Evolutionary conservation across 352 stramenopile species (phyloP).

Genomic region (Poterioochromonas sp.): DNA sequence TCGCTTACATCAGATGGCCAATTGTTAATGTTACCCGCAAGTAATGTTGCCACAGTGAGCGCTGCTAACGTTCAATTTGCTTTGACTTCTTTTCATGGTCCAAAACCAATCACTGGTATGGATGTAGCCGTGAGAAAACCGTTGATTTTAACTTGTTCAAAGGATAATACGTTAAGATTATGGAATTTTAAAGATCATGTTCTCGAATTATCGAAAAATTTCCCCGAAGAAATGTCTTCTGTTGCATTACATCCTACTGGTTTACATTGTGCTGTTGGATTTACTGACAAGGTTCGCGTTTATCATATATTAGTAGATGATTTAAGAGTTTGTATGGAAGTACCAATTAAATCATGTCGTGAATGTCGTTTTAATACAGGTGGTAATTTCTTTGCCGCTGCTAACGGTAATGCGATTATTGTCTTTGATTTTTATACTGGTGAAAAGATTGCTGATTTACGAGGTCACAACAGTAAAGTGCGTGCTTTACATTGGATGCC

Average conservation of each 20-base stretch:
- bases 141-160: slow-evolving; percentile 70
- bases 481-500: slow-evolving; percentile 70
- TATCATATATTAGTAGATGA: slow-evolving; percentile 89
- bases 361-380: slow-evolving; percentile 79
- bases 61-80: slow-evolving; percentile 32
- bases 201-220: slow-evolving; percentile 76
- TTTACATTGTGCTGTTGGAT: slow-evolving; percentile 69
- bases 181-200: slow-evolving; percentile 87
- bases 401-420: slow-evolving; percentile 81
- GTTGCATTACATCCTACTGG: slow-evolving; percentile 80
- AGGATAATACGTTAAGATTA: slow-evolving; percentile 75
- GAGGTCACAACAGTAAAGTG: slow-evolving; percentile 82
- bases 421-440: slow-evolving; percentile 81
- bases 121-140: slow-evolving; percentile 83
- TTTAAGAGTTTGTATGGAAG: slow-evolving; percentile 72
- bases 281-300: slow-evolving; percentile 81
- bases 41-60: not conserved
- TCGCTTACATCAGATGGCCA: slow-evolving; percentile 43
- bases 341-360: slow-evolving; percentile 76
- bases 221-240: slow-evolving; percentile 72
- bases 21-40: slow-evolving; percentile 28
- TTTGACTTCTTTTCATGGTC: slow-evolving; percentile 43
- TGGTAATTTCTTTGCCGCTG: slow-evolving; percentile 79
- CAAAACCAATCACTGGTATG: slow-evolving; percentile 70
- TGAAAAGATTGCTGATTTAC: slow-evolving; percentile 72